phyloP scores from a whole-genome alignment of 1,139 yeast species.

The Wickerhamomyces sp. region DNA sequence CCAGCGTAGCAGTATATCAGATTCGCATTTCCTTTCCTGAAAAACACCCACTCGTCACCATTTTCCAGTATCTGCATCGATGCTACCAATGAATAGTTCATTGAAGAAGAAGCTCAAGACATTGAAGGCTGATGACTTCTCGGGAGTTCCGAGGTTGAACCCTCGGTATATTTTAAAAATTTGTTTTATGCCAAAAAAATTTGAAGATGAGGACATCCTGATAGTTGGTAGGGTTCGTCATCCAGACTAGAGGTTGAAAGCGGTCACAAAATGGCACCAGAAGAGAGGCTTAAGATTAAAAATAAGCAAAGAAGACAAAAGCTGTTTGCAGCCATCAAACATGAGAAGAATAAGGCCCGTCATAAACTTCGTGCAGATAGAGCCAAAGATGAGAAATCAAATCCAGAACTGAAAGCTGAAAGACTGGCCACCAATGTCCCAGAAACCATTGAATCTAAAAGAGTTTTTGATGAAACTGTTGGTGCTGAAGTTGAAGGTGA shows the following conservation, averaged over 20 bases:
- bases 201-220: no score
- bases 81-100: no score
- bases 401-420: slow-evolving; percentile 77
- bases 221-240: no score
- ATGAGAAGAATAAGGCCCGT: slow-evolving; percentile 69
- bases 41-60: slow-evolving; percentile 15
- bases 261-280: slow-evolving; percentile 20
- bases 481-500: slow-evolving; percentile 62
- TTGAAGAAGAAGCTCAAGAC: no score
- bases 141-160: slow-evolving; percentile 5
- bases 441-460: slow-evolving; percentile 79
- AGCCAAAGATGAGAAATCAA: slow-evolving; percentile 76
- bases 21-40: slow-evolving; percentile 21
- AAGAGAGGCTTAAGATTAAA: slow-evolving; percentile 38
- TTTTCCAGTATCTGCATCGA: background rate
- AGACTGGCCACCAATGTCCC: slow-evolving; percentile 79
- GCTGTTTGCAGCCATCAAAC: slow-evolving; percentile 67
- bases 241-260: no score
- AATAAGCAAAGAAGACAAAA: slow-evolving; percentile 80
- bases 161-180: background rate
- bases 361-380: slow-evolving; percentile 73
- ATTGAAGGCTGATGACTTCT: no score
- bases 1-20: slow-evolving; percentile 17
- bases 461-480: slow-evolving; percentile 89
- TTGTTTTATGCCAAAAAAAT: background rate